Evolutionary conservation across 2,329 filamentous ascomycete species (phyloP), one percentile per base, ranked within the genome.

Genomic region (Purpureocillium takamizusanense): DNA sequence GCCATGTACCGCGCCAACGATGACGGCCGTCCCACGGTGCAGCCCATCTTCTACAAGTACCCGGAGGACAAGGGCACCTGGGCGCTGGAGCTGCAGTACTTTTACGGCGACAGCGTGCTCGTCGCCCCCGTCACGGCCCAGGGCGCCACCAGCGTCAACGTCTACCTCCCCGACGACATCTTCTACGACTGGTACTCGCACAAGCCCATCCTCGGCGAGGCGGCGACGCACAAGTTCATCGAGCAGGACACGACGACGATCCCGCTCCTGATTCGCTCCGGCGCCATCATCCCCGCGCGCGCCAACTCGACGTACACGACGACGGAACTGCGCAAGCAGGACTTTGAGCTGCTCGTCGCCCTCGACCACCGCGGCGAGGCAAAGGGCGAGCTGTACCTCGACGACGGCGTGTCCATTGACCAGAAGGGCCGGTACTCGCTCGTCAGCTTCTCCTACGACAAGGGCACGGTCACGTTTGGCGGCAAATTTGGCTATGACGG

Each of bases 41-140:
- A 77, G 48, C 84, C 85, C 0, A 59, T 88, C 40, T 86, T 83
- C 61, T 90, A 80, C 63, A 54, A 76, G 21, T 89, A 88, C 54
- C 83, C 70, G 3, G 30, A 56, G 14, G 72, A 75, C 46, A 46
- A 54, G 21, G 60, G 57, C 25, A 66, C 69, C 1, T 72, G 65
- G 41, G 57, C 44, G 3, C 57, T 71, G 2, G 68, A 75, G 39
- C 52, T 60, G 23, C 70, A 74, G 49, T 76, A 66, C 53, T 66
- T 76, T 45, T 70, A 67, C 47, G 72, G 72, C 1, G 54, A 62
- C 5, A 61, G 60, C 2, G 36, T 76, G 8, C 55, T 76, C 14
- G 63, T 76, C 11, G 64, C 63, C 3, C 72, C 71, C 4, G 68
- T 73, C 3, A 61, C 65, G 3, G 60, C 65, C 7, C 57, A 72